Conservation (phyloP, 2,329 filamentous ascomycete species). For the Thelonectria rubi region DNA sequence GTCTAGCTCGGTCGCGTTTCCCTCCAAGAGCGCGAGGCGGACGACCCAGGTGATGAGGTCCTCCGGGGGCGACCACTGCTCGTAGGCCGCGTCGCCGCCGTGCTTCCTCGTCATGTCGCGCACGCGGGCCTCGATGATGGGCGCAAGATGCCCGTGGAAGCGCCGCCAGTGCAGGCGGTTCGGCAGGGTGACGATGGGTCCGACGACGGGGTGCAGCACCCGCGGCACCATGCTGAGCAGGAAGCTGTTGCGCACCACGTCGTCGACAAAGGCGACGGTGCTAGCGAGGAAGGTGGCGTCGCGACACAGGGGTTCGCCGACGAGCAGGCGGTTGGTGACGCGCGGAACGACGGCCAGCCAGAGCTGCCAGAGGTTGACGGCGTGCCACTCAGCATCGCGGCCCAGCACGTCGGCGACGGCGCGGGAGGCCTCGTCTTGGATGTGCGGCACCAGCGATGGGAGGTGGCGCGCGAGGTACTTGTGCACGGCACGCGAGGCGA, state of each 20-base stretch:
- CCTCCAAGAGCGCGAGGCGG: conserved; percentile 58
- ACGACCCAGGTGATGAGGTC: conserved; percentile 68
- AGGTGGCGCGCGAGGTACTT: conserved; percentile 55
- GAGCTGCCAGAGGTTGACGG: conserved; percentile 55
- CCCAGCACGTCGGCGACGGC: conserved; percentile 50
- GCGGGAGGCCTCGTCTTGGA: conserved; percentile 52
- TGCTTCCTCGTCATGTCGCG: conserved; percentile 55
- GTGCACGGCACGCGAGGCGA: conserved; percentile 54
- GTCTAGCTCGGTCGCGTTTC: conserved; percentile 53
- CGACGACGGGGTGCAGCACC: conserved; percentile 59
- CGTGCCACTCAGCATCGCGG: conserved; percentile 48
- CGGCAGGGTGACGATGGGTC: conserved; percentile 54
- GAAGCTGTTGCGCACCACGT: conserved; percentile 56
- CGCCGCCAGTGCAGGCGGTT: conserved; percentile 59
- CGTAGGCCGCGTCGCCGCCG: conserved; percentile 50
- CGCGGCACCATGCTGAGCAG: conserved; percentile 57
- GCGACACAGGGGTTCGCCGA: conserved; percentile 51
- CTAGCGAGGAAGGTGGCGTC: conserved; percentile 57
- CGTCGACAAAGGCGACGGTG: conserved; percentile 60
- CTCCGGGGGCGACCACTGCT: conserved; percentile 57
- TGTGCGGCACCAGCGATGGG: conserved; percentile 48
- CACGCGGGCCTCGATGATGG: conserved; percentile 60
- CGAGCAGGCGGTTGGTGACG: conserved; percentile 55
- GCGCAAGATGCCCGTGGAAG: conserved; percentile 53
- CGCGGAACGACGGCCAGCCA: conserved; percentile 54